Evolutionary conservation across 2,329 filamentous ascomycete genomes (phyloP), one percentile per base, ranked within the genome.

Genomic region (Sclerotiophoma versabilis): DNA sequence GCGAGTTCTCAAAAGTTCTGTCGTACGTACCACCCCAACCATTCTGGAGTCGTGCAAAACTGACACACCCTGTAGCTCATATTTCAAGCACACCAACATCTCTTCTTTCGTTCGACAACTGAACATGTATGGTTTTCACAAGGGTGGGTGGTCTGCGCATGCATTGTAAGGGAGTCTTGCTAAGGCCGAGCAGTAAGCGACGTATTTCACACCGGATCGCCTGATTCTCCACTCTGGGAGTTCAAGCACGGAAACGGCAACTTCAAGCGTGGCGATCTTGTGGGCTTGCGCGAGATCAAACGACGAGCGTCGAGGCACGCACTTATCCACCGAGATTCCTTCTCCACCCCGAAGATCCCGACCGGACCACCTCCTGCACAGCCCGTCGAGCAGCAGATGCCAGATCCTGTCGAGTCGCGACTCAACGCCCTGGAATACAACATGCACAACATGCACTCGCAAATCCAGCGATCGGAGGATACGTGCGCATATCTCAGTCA

Each of bases 51-150:
- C 65, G 65, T 66, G 66, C 58, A 71, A 65, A 39, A 55, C 60
- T 66, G 59, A 65, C 61, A 57, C 43, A 48, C 46, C 30, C 19
- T 55, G 59, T 68, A 96, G 93, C 49, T 92, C 96, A 85, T 99
- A 99, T 74, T 99, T 99, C 76, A 99, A 99, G 72, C 95, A 99
- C 75, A 99, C 93, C 65, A 99, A 99, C 72, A 96, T 98, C 57
- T 98, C 95, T 10, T 98, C 95, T 1, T 99, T 99, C 75, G 95
- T 99, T 43, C 87, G 95, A 42, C 95, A 99, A 78, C 79, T 99
- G 44, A 99, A 99, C 74, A 99, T 99, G 95, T 99, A 99, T 68
- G 95, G 95, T 6, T 99, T 99, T 76, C 95, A 99, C 75, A 99
- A 99, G 90, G 93, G 93, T 96, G 76, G 26, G 60, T 43, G 39